phyloP scores from a whole-genome alignment of 2,329 filamentous ascomycete genomes.

The Cercospora janseana region DNA sequence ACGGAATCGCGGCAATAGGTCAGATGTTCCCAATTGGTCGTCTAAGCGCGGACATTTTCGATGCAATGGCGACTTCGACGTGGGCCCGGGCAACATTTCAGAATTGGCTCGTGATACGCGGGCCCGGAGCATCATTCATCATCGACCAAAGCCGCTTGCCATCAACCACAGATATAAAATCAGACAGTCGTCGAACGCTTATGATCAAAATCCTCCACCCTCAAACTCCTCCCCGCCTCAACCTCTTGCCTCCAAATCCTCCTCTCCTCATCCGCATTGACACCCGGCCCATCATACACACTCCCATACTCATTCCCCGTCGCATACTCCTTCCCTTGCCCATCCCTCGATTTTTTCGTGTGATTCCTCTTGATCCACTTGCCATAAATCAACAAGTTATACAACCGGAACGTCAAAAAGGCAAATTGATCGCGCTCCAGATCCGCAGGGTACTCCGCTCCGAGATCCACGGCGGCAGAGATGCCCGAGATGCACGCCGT shows the following conservation, averaged over 20 bases:
- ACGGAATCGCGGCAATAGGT: too few relatives aligned
- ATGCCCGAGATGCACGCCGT: conserved; percentile 69
- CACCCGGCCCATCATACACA: conserved; percentile 59
- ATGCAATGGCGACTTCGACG: too few relatives aligned
- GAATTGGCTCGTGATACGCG: too few relatives aligned
- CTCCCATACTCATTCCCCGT: conserved; percentile 57
- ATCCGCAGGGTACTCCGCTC: conserved; percentile 62
- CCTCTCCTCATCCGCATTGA: conserved; percentile 51
- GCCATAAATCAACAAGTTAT: conserved; percentile 61
- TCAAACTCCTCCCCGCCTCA: conserved; percentile 37
- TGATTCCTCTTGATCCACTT: conserved; percentile 56
- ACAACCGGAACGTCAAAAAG: conserved; percentile 59
- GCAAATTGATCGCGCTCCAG: conserved; percentile 63
- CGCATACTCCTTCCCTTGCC: conserved; percentile 56
- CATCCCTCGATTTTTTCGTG: conserved; percentile 41
- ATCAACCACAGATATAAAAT: neutral
- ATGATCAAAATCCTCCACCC: conserved; percentile 20
- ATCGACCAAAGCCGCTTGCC: neutral
- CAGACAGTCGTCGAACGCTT: neutral
- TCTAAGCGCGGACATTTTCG: too few relatives aligned
- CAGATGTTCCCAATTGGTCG: too few relatives aligned
- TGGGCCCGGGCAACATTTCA: too few relatives aligned
- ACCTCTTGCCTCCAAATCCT: conserved; percentile 54
- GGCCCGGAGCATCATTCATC: too few relatives aligned
- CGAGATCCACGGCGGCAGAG: conserved; percentile 66